Evolutionary conservation across 139 green algal species (phyloP).

Genomic region (Chlorella sp.): DNA sequence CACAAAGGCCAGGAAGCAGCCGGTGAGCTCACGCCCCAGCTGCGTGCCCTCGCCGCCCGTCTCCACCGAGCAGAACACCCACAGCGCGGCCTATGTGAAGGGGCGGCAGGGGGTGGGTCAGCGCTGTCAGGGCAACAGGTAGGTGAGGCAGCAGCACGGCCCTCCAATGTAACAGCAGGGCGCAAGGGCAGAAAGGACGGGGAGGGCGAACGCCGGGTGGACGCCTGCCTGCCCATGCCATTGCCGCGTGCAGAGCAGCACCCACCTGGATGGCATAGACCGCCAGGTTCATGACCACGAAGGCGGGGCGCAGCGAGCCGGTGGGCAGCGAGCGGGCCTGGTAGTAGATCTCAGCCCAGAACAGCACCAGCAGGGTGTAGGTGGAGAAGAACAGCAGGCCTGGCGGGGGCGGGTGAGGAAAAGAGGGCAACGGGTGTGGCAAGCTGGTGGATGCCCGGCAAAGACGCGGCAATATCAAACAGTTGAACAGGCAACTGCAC

Average conservation of each 20-base stretch:
- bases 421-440: no score
- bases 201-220: no score
- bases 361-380: conserved; percentile 98
- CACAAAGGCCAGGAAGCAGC: conserved; percentile 81
- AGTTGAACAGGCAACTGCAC: no score
- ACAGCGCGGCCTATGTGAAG: conserved; percentile 39
- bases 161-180: no score
- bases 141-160: no score
- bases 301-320: conserved; percentile 80
- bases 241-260: neutral
- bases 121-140: no score
- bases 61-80: conserved; percentile 33
- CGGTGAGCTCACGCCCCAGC: conserved; percentile 41
- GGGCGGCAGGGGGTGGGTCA: neutral
- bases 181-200: no score
- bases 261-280: conserved; percentile 85
- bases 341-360: conserved; percentile 99
- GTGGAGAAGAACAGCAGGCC: conserved; percentile 98
- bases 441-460: no score
- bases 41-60: neutral
- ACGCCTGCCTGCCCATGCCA: neutral
- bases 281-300: conserved; percentile 86
- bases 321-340: conserved; percentile 91
- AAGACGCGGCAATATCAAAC: no score
- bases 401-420: conserved; percentile 36